These are phyloP conservation scores for Nannizzia gypsea DNA, from an alignment of 2,329 filamentous ascomycete species.

Conservation along the genomic window DNA sequence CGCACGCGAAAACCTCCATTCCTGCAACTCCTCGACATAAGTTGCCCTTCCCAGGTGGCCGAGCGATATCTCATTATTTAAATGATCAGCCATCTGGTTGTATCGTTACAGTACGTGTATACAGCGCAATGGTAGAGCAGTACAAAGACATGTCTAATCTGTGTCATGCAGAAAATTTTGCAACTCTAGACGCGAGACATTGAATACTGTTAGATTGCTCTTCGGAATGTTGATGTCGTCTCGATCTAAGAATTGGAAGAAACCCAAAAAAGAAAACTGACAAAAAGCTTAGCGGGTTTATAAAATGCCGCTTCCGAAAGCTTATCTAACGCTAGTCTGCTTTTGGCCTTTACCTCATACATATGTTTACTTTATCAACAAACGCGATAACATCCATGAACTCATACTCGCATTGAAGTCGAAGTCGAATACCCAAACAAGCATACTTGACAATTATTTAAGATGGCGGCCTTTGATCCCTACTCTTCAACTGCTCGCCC, in stretches of 20 bases:
- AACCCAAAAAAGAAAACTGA: neutral
- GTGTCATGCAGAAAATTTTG: neutral
- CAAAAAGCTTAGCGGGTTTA: neutral
- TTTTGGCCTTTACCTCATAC: neutral
- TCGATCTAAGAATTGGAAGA: neutral
- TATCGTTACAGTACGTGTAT: conserved; percentile 9
- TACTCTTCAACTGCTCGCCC: conserved; percentile 40
- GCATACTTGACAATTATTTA: neutral
- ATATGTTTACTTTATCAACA: neutral
- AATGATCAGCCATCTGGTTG: conserved; percentile 48
- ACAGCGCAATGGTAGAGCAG: neutral
- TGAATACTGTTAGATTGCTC: neutral
- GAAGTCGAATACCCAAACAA: neutral
- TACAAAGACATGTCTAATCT: neutral
- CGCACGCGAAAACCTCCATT: conserved; percentile 40
- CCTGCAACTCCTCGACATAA: conserved; percentile 38
- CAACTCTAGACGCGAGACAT: neutral
- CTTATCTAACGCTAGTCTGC: neutral
- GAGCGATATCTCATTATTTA: conserved; percentile 36
- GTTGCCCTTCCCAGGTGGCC: conserved; percentile 44
- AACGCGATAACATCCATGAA: neutral
- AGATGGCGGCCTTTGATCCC: conserved; percentile 33
- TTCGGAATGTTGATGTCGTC: neutral
- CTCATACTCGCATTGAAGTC: neutral
- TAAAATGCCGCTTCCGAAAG: neutral